Percentiles rank a stretch among this genome's conserved stretches.
Evolutionary conservation across 129 eudicot species (phyloP).

Genomic region (Chrysanthemum makinoi): DNA sequence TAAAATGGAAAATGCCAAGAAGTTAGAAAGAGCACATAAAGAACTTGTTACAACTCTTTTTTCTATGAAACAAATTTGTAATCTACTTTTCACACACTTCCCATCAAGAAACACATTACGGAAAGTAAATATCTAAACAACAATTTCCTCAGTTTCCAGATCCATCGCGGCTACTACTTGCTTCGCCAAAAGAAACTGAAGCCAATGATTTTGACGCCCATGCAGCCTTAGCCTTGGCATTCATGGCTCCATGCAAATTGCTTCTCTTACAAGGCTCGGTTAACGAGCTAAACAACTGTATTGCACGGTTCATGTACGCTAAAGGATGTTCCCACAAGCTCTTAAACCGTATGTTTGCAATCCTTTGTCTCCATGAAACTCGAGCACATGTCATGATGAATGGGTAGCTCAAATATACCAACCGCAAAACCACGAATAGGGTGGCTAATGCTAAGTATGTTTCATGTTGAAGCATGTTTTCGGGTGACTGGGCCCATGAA

Average conservation of each 20-base stretch:
- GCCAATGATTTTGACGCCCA: conserved; percentile 96
- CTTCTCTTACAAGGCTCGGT: conserved; percentile 79
- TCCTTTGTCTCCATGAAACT: conserved; percentile 59
- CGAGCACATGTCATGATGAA: conserved; percentile 34
- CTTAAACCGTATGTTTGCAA: conserved; percentile 37
- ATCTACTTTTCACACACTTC: conserved; percentile 32
- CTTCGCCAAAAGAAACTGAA: conserved; percentile 76
- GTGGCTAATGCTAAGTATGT: conserved; percentile 83
- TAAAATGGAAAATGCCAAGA: background rate
- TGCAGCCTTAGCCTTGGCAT: conserved; percentile 61
- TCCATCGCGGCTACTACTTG: conserved; percentile 47
- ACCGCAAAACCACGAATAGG: conserved; percentile 66
- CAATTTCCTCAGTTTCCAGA: conserved; percentile 29
- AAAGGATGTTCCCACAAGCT: conserved; percentile 69
- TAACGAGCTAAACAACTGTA: conserved; percentile 46
- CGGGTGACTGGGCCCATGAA: conserved; percentile 87
- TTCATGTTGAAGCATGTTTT: conserved; percentile 71
- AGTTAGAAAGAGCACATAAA: background rate
- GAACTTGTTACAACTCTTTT: conserved; percentile 28
- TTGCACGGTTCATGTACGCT: conserved; percentile 54
- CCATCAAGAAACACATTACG: conserved; percentile 17
- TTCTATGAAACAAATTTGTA: conserved; percentile 29
- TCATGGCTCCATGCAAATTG: conserved; percentile 79
- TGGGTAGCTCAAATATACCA: conserved; percentile 50
- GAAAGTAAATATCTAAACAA: conserved; percentile 15